Evolutionary conservation across 495 filamentous ascomycete species (phyloP).

Genomic region (Sabuloglossum arenarium): DNA sequence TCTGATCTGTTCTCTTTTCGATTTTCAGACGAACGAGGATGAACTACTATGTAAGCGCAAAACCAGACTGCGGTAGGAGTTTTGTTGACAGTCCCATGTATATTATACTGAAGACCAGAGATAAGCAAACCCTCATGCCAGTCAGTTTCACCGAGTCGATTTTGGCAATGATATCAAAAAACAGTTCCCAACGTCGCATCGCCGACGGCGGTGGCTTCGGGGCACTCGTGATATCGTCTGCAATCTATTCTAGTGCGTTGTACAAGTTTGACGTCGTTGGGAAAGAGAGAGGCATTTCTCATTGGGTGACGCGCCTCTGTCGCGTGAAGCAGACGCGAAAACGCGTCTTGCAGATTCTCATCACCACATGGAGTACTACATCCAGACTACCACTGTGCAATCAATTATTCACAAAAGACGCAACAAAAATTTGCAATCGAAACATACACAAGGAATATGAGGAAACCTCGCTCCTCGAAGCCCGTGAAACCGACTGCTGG

Average conservation of each 20-base stretch:
- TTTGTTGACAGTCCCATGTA: background rate
- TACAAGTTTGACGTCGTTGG: background rate
- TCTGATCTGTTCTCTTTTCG: background rate
- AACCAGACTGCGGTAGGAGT: background rate
- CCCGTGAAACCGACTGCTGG: background rate
- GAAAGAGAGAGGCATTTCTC: background rate
- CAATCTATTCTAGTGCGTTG: background rate
- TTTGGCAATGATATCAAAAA: background rate
- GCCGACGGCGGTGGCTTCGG: background rate
- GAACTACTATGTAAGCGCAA: conserved; percentile 4
- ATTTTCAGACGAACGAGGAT: conserved; percentile 10
- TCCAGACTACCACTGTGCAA: background rate
- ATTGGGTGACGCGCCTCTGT: background rate
- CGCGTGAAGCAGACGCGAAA: background rate
- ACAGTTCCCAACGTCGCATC: background rate
- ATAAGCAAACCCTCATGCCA: background rate
- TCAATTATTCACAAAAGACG: background rate
- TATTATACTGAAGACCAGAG: background rate
- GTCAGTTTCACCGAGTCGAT: background rate
- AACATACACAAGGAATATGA: background rate
- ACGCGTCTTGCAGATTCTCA: too few relatives aligned
- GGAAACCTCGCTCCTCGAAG: background rate
- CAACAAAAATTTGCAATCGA: background rate
- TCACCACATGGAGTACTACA: background rate
- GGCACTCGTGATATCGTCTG: background rate